Base-by-base conservation (phyloP, 805 yeast genomes). In the Yamadazyma sp. region DNA sequence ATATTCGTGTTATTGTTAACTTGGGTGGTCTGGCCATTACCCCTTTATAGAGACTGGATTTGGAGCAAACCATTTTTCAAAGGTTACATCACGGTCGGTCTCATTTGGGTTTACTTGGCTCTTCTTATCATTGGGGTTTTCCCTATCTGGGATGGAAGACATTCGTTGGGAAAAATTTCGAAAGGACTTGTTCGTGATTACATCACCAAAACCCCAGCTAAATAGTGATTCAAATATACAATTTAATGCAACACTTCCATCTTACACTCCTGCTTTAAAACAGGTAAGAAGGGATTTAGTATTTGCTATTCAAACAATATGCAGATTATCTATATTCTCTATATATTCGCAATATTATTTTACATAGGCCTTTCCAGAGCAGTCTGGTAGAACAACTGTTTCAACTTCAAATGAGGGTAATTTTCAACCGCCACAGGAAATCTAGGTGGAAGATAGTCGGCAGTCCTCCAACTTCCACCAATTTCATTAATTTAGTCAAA, bases 401-500 rank as follows among this genome's bases (percentile, higher is more conserved):
- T n/a, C n/a, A n/a, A n/a, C n/a, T n/a, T n/a, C n/a, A n/a, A n/a
- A n/a, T n/a, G n/a, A n/a, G n/a, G n/a, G 37, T 59, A 59, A 4
- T 47, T 46, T 5, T 57, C 56, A 3, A 57, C 38, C 13, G 58
- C 53, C 12, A 48, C 43, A 2, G 45, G 42, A 9, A 45, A 48
- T 7, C 5, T 11, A 15, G 32, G 32, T 33, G 50, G 59, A 4
- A 53, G 38, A 14, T 45, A 28, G 3, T 32, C 37, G 12, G 47
- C 49, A 2, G 53, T 52, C 4, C 60, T 48, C 75, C 75, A 70
- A 5, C 67, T 62, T 1, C 75, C 77, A n/a, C 75, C 77, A 22
- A 70, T 51, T 10, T 51, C 39, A 13, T 42, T 42, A 20, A 62
- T 65, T 39, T 65, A 70, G 42, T 71, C 76, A 50, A 69, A 70